Base-by-base conservation (phyloP, 768 basidiomycete genomes). In the Pleurotus eryngii region DNA sequence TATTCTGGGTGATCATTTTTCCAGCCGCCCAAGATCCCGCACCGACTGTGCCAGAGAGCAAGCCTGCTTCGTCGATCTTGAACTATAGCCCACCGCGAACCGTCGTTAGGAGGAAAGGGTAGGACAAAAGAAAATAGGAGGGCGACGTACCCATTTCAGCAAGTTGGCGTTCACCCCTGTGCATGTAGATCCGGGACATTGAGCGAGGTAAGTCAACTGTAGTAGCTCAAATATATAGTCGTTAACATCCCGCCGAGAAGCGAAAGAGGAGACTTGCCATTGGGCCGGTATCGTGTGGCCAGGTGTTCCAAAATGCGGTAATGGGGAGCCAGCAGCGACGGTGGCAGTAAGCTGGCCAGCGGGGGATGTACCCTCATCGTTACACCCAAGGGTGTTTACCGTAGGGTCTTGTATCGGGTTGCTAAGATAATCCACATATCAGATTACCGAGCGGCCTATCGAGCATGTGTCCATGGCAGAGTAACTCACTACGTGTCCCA, bases 211-310 rank as follows among this genome's bases (percentile, higher is more conserved):
- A 20, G 20, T 20, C 20, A 20, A 20, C 20, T 20, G 20, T 1
- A 20, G 20, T 20, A 20, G 20, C 1, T 20, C 2, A 2, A 20
- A 20, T 1, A 20, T 20, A 20, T 20, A 20, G 1, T 20, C 20
- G 20, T 20, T 20, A 20, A 20, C 20, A 2, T 20, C 20, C 20
- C 20, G 20, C 20, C 20, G 20, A 2, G 2, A 20, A 20, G 20
- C 20, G 20, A 20, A 20, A 20, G 20, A 20, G 20, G 2, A 20
- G 20, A 20, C 2, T 20, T 20, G 2, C 20, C 20, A 20, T 20
- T 20, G 78, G 78, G 12, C 78, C 78, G 45, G 71, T 68, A 30
- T 71, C 67, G 55, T 79, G 77, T 26, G 76, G 76, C 77, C 77
- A 79, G 17, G 18, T 30, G 38, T 54, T 60, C 72, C 72, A 75